Evolutionary conservation across 1,284 basidiomycete species (phyloP), one percentile per base, ranked within the genome.

Genomic region (Tilletia caries): DNA sequence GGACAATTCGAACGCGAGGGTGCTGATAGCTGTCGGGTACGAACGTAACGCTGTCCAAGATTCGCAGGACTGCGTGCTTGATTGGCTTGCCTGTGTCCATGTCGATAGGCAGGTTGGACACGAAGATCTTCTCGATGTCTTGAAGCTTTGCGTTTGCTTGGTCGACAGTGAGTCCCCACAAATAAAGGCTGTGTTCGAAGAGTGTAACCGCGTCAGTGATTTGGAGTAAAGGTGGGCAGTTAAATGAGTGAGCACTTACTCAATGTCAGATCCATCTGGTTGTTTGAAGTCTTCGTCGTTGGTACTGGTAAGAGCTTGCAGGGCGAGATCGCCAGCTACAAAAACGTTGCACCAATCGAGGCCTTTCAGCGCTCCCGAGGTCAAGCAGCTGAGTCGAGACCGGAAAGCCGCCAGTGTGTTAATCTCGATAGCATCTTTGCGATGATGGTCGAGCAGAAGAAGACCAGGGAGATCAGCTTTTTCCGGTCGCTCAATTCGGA

Each of bases 1-100:
- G 68, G 25, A 73, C 65, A 18, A 73, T 58, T 64, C 73, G 71
- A 18, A 73, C 34, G 13, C 72, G 41, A 15, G 68, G 60, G 20
- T 23, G 15, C 1, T 72, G 72, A 50, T 70, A 73, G 29, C 25
- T 23, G 25, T 23, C 23, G 3, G 54, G 60, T 27, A 70, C 62
- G 4, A 73, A 58, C 8, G 72, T 73, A 25, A 73, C 60, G 13
- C 72, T 73, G 6, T 67, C 6, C 74, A 29, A n/a, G 32, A 27
- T 67, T 3, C 54, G 44, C 0, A 67, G 29, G 15, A 67, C 67
- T 0, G 23, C 64, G 12, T 65, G 44, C 52, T 54, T 29, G n/a
- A 54, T 54, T 23, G 23, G 23, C 23, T 54, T 13, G 18, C 25
- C 25, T 5, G 43, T 37, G 32, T 32, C 8, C 33, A 2, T 29